Base-by-base conservation (phyloP, 2,329 filamentous ascomycete genomes). In the Exophiala oligosperma region DNA sequence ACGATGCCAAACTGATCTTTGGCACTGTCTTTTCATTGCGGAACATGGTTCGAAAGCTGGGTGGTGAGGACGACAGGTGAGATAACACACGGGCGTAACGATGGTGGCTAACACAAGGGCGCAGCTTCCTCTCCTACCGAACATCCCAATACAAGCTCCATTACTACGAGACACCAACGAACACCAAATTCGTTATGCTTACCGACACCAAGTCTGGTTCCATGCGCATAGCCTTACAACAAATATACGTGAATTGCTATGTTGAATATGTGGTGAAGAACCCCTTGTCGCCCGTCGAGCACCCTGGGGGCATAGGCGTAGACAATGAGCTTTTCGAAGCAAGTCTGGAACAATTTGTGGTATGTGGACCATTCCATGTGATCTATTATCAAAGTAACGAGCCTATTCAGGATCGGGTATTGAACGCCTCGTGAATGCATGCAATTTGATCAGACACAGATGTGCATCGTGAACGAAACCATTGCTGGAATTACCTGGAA, bases 181-280 rank as follows among this genome's bases (percentile, higher is more conserved):
- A 91, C 73, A 87, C 96, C 75, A 95, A 96, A 71, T 95, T 97
- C 71, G 92, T 97, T 71, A 91, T 99, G 87, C 81, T 97, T 71
- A 97, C 94, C 24, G 94, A 97, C 76, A 90, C 90, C 38, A 89
- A 86, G 66, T 90, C 91, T 57, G 84, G 89, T 66, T 97, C 92
- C 75, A 93, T 99, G 85, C 85, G 92, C 46, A 91, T 95, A 68
- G 93, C 96, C 23, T 77, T 99, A 69, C 92, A 99, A 73, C 94
- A 99, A 81, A 97, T 99, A 63, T 99, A 97, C 74, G 95, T 97
- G 58, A 97, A 96, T 73, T 84, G 97, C 24, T 99, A 94, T 78
- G 93, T 99, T 17, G 94, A 99, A 78, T 99, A 94, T 69, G 84
- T 87, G 29, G 83, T 87, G 51, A 87, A 87, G 70, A 87, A 85